A percentile compares a stretch with the other conserved stretches of the same genome.
Evolutionary conservation across 306 rosid species (phyloP).

Genomic region (Gastrolobium villosum): DNA sequence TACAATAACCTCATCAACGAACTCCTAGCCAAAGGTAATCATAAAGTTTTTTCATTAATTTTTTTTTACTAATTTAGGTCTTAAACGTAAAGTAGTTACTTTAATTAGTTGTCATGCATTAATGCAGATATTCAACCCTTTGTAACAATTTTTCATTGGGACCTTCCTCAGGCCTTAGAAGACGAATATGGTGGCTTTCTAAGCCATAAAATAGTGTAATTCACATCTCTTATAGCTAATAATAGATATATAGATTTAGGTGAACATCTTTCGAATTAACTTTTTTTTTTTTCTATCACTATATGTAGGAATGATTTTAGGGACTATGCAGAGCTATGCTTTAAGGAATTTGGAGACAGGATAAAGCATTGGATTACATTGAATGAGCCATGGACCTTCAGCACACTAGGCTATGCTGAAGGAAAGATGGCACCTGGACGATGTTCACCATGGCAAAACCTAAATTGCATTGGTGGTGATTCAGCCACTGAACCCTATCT

Average conservation of each 20-base stretch:
- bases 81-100: neutral
- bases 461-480: slow-evolving; percentile 54
- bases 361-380: slow-evolving; percentile 48
- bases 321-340: slow-evolving; percentile 41
- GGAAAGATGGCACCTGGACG: slow-evolving; percentile 21
- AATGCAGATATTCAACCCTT: slow-evolving; percentile 54
- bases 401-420: neutral
- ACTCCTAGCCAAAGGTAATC: slow-evolving; percentile 49
- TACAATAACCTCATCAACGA: slow-evolving; percentile 66
- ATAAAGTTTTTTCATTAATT: neutral
- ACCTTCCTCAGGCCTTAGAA: slow-evolving; percentile 64
- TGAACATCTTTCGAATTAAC: neutral
- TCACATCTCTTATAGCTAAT: neutral
- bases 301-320: slow-evolving; percentile 25
- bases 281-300: neutral
- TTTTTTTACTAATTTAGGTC: too few species aligned
- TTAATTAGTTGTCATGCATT: neutral
- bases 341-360: slow-evolving; percentile 42
- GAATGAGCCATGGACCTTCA: slow-evolving; percentile 23
- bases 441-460: slow-evolving; percentile 55
- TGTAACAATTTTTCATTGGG: slow-evolving; percentile 65
- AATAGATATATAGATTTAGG: neutral
- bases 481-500: slow-evolving; percentile 64
- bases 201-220: slow-evolving; percentile 54
- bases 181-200: slow-evolving; percentile 62